These are phyloP conservation scores for Telopea speciosissima DNA, from an alignment of 177 flowering plant species.

Conservation along the genomic window DNA sequence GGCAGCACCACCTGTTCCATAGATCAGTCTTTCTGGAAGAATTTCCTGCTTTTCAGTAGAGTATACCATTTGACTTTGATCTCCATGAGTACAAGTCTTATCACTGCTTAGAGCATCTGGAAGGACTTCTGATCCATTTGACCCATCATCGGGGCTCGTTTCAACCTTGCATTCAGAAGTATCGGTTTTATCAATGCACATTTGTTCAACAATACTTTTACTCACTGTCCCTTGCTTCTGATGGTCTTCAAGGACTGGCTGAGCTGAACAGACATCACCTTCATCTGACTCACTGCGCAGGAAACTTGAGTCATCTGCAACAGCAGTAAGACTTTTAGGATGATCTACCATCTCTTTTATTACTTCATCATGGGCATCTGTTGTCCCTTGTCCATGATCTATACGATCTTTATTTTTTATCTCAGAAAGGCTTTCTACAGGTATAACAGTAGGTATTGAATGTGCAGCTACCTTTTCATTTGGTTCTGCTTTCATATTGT, in stretches of 20 bases:
- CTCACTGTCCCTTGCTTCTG: too few relatives aligned
- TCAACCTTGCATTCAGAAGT: too few relatives aligned
- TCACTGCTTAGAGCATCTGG: too few relatives aligned
- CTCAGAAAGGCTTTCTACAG: conserved; percentile 23
- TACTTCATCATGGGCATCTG: conserved; percentile 15
- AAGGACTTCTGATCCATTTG: conserved; percentile 8
- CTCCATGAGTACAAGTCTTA: neutral
- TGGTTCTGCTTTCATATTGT: conserved; percentile 6
- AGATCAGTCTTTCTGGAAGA: too few relatives aligned
- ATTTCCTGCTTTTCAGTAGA: conserved; percentile 13
- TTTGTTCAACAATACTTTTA: too few relatives aligned
- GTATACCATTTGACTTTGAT: conserved; percentile 10
- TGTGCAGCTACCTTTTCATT: conserved; percentile 13
- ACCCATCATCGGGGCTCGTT: conserved; percentile 5
- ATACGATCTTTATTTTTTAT: conserved; percentile 19
- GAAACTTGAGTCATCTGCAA: conserved; percentile 8
- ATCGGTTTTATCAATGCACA: too few relatives aligned
- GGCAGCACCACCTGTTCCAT: too few relatives aligned
- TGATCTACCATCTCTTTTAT: conserved; percentile 10
- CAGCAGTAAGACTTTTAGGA: conserved; percentile 3
- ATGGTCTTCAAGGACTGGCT: too few relatives aligned
- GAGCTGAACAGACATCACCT: conserved; percentile 9
- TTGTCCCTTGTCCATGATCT: conserved; percentile 19
- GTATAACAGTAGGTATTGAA: conserved; percentile 22
- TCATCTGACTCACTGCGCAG: conserved; percentile 15